phyloP scores from a whole-genome alignment of 257 asterid species.

The Gentiana macrophylla region DNA sequence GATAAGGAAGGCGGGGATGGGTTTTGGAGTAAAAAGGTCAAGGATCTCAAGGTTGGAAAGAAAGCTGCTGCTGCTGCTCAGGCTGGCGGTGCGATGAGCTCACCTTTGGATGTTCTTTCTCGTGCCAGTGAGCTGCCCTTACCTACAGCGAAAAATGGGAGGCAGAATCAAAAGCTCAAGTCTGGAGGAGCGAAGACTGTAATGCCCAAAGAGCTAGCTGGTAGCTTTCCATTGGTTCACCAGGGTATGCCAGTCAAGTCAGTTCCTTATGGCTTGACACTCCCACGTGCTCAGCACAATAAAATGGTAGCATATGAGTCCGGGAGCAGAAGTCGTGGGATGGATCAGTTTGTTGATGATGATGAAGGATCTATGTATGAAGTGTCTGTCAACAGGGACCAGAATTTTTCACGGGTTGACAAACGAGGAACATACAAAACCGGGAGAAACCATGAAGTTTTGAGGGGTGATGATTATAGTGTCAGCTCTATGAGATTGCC shows the following conservation, averaged over 20 bases:
- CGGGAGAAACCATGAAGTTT: slow-evolving; percentile 46
- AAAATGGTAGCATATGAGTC: slow-evolving; percentile 37
- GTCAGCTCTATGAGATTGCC: slow-evolving; percentile 41
- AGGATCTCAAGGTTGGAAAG: slow-evolving; percentile 53
- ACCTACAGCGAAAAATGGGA: slow-evolving; percentile 45
- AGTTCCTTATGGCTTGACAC: slow-evolving; percentile 29
- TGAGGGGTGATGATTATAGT: slow-evolving; percentile 32
- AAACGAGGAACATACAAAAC: slow-evolving; percentile 34
- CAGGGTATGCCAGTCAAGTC: slow-evolving; percentile 37
- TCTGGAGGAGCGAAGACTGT: slow-evolving; percentile 41
- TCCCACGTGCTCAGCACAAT: slow-evolving; percentile 33
- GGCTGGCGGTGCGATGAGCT: slow-evolving; percentile 34
- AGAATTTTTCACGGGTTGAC: slow-evolving; percentile 26
- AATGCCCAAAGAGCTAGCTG: slow-evolving; percentile 34
- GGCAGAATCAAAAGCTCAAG: slow-evolving; percentile 56
- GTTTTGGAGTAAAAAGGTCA: slow-evolving; percentile 58
- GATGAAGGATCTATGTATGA: slow-evolving; percentile 58
- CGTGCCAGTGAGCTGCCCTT: slow-evolving; percentile 28
- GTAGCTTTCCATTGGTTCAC: slow-evolving; percentile 33
- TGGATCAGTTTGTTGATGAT: slow-evolving; percentile 40
- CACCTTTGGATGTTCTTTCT: slow-evolving; percentile 36
- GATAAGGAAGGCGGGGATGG: slow-evolving; percentile 74
- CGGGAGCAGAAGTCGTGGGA: slow-evolving; percentile 30
- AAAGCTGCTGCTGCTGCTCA: slow-evolving; percentile 24
- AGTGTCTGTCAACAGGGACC: slow-evolving; percentile 50